Base-by-base conservation (phyloP, 1,284 basidiomycete genomes). In the Heterobasidion parviporum region DNA sequence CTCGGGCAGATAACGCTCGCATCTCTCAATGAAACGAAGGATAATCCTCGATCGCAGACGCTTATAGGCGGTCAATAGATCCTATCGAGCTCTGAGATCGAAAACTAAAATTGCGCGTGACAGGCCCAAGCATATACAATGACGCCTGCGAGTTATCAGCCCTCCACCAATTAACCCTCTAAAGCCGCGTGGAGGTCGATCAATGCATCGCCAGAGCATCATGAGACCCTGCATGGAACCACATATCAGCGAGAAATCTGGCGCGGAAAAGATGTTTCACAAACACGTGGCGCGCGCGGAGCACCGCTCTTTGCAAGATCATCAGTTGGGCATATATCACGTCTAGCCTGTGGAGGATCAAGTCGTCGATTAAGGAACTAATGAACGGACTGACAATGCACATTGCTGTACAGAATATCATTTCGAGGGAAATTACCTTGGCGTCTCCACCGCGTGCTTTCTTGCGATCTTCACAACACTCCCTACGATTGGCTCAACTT, bases 401-500 rank as follows among this genome's bases (percentile, higher is more conserved):
- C 38, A 41, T 41, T n/a, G n/a, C 38, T 41, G 38, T 41, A 5
- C 5, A 41, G 38, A 41, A 41, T 41, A 10, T 14, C 9, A 48
- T 48, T 32, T 16, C 46, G 46, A 14, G 26, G 18, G 10, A 48
- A 48, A 48, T 20, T 52, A 56, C 55, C 50, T 52, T 36, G 55
- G 55, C 20, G 45, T 49, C 15, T 8, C 44, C 7, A 86, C 74
- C 3, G 68, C 69, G 43, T 68, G 66, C 48, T 72, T 69, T 58
- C 67, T 71, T 0, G 79, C 84, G 65, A 79, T 70, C 45, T 77
- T 69, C 12, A 85, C 74, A 1, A 84, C 77, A 51, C 81, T 78
- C 1, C 85, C 84, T 8, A 85, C 63, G 56, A 87, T 83, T 15
- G 75, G 81, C 63, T 86, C 83, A 0, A 87, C 77, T 66, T 87